Evolutionary conservation across 176 grass and related monocot genomes (phyloP).

Genomic region (Cymbopogon citratus): DNA sequence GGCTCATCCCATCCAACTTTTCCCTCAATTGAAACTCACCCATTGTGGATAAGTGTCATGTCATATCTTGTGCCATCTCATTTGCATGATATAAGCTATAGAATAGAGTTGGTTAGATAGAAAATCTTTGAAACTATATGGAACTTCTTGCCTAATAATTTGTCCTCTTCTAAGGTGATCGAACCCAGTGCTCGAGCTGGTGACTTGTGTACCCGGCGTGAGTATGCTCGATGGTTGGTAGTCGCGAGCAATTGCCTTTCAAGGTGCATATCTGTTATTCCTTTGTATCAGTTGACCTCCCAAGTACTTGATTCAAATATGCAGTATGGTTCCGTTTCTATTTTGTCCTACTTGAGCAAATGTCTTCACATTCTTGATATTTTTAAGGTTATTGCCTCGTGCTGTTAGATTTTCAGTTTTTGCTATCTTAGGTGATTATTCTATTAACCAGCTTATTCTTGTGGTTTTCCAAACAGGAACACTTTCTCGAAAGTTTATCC

Average conservation of each 20-base stretch:
- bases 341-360: conserved; percentile 11
- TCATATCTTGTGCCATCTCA: background rate
- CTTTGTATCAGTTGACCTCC: conserved; percentile 21
- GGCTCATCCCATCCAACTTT: background rate
- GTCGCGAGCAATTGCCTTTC: conserved; percentile 79
- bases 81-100: conserved; percentile 11
- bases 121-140: background rate
- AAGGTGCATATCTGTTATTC: conserved; percentile 45
- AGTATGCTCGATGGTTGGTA: conserved; percentile 95
- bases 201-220: conserved; percentile 87
- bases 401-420: conserved; percentile 15
- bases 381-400: conserved; percentile 10
- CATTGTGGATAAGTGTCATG: background rate
- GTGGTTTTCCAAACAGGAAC: conserved; percentile 55
- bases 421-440: background rate
- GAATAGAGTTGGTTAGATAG: background rate
- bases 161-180: conserved; percentile 66
- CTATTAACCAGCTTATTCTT: conserved; percentile 21
- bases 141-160: conserved; percentile 20
- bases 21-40: background rate
- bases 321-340: background rate
- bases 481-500: conserved; percentile 90
- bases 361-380: conserved; percentile 3
- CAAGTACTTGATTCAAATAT: background rate
- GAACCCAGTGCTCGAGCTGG: conserved; percentile 67